A percentile compares a stretch with the other conserved stretches of the same genome.
These are phyloP conservation scores for Xylaria multiplex DNA, from an alignment of 2,329 filamentous ascomycete species.

Conservation along the genomic window DNA sequence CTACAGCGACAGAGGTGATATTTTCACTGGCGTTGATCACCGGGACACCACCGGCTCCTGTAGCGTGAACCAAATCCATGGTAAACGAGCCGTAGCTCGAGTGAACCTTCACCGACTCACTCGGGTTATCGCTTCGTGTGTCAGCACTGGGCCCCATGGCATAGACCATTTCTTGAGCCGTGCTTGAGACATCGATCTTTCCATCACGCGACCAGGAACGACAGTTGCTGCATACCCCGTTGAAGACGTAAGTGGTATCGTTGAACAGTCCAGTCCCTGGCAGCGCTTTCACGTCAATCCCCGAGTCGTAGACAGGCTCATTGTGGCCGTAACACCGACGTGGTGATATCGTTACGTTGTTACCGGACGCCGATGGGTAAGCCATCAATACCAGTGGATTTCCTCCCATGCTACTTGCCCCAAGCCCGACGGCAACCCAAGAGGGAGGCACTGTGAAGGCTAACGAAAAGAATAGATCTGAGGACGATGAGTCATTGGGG, in stretches of 20 bases:
- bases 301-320: conserved; percentile 61
- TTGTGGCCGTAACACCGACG: conserved; percentile 61
- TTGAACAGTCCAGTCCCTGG: conserved; percentile 59
- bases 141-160: conserved; percentile 62
- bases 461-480: conserved; percentile 65
- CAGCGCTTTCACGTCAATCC: conserved; percentile 57
- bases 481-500: conserved; percentile 67
- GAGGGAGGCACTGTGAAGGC: conserved; percentile 57
- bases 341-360: conserved; percentile 66
- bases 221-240: conserved; percentile 64
- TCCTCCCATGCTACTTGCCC: conserved; percentile 59
- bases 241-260: conserved; percentile 58
- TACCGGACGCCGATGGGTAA: conserved; percentile 59
- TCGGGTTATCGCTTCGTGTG: conserved; percentile 55
- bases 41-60: conserved; percentile 57
- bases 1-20: conserved; percentile 47
- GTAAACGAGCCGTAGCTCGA: conserved; percentile 63
- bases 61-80: conserved; percentile 64
- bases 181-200: conserved; percentile 60
- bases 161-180: conserved; percentile 62
- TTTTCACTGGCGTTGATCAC: conserved; percentile 50
- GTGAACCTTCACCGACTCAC: conserved; percentile 63
- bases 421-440: conserved; percentile 67
- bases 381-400: conserved; percentile 64
- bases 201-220: conserved; percentile 56